phyloP scores from a whole-genome alignment of 2,329 filamentous ascomycete species.

The Alternaria arborescens region DNA sequence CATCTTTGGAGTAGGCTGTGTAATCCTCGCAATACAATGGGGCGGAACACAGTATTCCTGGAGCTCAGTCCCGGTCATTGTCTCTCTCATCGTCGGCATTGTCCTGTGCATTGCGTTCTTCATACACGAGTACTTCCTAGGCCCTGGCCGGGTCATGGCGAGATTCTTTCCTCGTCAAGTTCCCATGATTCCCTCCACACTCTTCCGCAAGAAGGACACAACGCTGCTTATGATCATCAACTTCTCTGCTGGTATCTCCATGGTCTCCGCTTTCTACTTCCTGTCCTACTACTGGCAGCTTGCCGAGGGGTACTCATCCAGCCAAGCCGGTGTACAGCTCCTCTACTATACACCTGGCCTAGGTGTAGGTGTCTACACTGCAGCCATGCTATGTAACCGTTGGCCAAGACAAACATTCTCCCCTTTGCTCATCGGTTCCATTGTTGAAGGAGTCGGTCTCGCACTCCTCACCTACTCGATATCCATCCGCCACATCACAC shows the following conservation, averaged over 20 bases:
- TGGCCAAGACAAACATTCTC: conserved; percentile 70
- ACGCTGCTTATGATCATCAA: conserved; percentile 69
- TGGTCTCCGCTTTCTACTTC: conserved; percentile 71
- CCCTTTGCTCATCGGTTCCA: conserved; percentile 58
- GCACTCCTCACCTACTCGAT: conserved; percentile 67
- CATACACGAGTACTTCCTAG: conserved; percentile 63
- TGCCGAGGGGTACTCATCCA: conserved; percentile 62
- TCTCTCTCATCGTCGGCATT: conserved; percentile 62
- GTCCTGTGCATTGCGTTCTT: conserved; percentile 59
- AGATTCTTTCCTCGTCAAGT: conserved; percentile 63
- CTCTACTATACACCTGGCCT: conserved; percentile 72
- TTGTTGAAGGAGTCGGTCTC: conserved; percentile 67
- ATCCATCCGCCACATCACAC: conserved; percentile 55
- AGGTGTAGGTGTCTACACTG: conserved; percentile 65
- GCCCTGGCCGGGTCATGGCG: conserved; percentile 58
- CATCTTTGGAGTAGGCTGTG: conserved; percentile 45
- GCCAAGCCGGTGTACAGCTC: conserved; percentile 58
- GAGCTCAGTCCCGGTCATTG: conserved; percentile 63
- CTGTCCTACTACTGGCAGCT: conserved; percentile 73
- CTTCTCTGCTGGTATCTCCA: conserved; percentile 65
- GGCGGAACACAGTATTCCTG: conserved; percentile 67
- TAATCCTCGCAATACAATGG: conserved; percentile 58
- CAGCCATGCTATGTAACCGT: conserved; percentile 67
- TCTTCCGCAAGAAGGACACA: conserved; percentile 67
- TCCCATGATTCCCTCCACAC: conserved; percentile 70